Percentiles rank a stretch among this genome's conserved stretches.
phyloP scores from a whole-genome alignment of 345 rosid genomes.

The Eucalyptus camaldulensis region DNA sequence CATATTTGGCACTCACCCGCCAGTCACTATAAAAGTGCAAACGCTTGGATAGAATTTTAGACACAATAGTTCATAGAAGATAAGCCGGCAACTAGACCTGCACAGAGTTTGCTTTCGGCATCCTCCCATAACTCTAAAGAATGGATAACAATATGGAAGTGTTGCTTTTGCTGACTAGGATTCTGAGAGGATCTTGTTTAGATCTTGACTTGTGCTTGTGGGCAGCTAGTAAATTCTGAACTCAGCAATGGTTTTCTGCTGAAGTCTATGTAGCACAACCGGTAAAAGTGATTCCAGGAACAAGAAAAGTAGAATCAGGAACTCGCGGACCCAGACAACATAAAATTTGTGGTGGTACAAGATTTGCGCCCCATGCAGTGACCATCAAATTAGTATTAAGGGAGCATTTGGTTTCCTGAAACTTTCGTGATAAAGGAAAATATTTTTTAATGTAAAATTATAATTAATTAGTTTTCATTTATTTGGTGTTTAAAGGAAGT shows the following conservation, averaged over 20 bases:
- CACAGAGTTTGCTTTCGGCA: not conserved
- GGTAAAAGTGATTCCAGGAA: not conserved
- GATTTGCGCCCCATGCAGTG: not conserved
- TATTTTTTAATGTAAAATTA: not conserved
- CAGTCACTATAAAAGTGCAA: not conserved
- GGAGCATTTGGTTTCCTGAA: not conserved
- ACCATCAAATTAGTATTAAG: not conserved
- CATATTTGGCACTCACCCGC: not conserved
- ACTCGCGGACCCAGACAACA: not conserved
- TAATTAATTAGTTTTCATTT: not conserved
- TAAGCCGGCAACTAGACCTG: not conserved
- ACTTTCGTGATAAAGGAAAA: not conserved
- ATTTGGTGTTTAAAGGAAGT: rapidly evolving
- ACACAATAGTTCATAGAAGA: not conserved
- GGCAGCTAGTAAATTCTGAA: not conserved
- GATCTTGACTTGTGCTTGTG: not conserved
- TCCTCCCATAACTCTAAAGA: not conserved
- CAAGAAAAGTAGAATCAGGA: not conserved
- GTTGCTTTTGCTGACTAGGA: not conserved
- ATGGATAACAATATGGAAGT: not conserved
- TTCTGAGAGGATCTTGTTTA: not conserved
- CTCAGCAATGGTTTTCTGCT: not conserved
- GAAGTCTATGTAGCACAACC: not conserved
- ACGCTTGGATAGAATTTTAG: not conserved
- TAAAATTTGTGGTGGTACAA: not conserved